Percentiles rank a stretch among this genome's conserved stretches.
These are phyloP conservation scores for Nyctanthes arbortristis DNA, from an alignment of 257 asterid genomes.

Conservation along the genomic window DNA sequence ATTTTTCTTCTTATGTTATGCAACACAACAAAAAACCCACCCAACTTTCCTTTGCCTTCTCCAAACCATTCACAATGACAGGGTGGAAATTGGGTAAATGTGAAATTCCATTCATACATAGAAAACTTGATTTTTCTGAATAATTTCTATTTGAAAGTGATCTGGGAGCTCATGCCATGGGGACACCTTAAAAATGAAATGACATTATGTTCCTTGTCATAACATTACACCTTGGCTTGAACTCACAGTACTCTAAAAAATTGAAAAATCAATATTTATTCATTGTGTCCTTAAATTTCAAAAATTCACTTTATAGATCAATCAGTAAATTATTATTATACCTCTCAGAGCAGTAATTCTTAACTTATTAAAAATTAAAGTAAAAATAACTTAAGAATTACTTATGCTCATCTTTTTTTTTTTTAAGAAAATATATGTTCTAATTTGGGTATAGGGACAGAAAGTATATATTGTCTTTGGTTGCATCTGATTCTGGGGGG, in stretches of 20 bases:
- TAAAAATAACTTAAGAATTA: no score
- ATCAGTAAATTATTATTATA: no score
- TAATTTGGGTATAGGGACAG: no score
- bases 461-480: background rate
- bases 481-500: conserved; percentile 27
- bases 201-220: background rate
- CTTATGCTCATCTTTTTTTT: background rate
- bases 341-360: no score
- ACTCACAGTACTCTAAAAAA: no score
- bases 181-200: conserved; percentile 4
- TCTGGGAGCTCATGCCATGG: conserved; percentile 10
- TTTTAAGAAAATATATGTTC: no score
- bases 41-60: conserved; percentile 29
- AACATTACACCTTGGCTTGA: background rate
- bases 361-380: no score
- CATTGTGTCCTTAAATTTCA: no score
- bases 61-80: conserved; percentile 30
- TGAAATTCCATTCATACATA: background rate
- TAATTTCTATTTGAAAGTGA: conserved; percentile 29
- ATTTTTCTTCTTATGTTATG: conserved; percentile 36
- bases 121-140: conserved; percentile 21
- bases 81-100: conserved; percentile 30
- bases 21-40: conserved; percentile 33
- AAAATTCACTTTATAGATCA: no score
- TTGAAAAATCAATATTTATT: no score